These are phyloP conservation scores for Xerocomus brunneocitrinus DNA, from an alignment of 768 basidiomycete genomes.

Conservation along the genomic window DNA sequence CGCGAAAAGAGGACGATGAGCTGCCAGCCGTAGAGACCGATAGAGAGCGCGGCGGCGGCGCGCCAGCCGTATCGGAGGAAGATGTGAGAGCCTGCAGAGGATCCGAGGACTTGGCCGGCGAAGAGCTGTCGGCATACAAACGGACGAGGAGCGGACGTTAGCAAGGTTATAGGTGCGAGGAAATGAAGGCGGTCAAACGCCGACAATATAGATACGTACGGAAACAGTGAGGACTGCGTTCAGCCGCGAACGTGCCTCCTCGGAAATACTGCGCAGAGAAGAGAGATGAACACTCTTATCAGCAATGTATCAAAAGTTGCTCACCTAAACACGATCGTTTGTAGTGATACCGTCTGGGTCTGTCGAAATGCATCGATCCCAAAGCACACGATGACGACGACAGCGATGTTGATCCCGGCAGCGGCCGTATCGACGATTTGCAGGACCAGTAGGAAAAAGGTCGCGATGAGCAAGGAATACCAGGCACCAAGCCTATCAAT, in stretches of 20 bases:
- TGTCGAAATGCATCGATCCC: slow-evolving; percentile 40
- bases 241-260: slow-evolving; percentile 26
- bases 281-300: background rate
- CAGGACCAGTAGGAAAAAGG: slow-evolving; percentile 25
- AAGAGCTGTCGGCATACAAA: slow-evolving; percentile 20
- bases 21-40: slow-evolving; percentile 34
- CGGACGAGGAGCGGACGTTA: background rate
- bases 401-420: slow-evolving; percentile 35
- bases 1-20: slow-evolving; percentile 34
- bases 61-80: slow-evolving; percentile 41
- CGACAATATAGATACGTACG: slow-evolving; percentile 13
- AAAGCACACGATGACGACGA: slow-evolving; percentile 38
- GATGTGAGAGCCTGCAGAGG: slow-evolving; percentile 37
- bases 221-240: slow-evolving; percentile 28
- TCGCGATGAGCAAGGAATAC: slow-evolving; percentile 37
- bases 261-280: slow-evolving; percentile 20
- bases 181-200: background rate
- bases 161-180: background rate
- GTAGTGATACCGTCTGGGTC: slow-evolving; percentile 35
- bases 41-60: slow-evolving; percentile 28
- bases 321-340: slow-evolving; percentile 26
- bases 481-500: slow-evolving; percentile 37
- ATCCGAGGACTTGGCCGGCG: slow-evolving; percentile 41
- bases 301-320: background rate
- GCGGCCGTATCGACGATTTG: slow-evolving; percentile 34